These are phyloP conservation scores for Lignosus rhinocerotis DNA, from an alignment of 1,284 basidiomycete species.

Conservation along the genomic window DNA sequence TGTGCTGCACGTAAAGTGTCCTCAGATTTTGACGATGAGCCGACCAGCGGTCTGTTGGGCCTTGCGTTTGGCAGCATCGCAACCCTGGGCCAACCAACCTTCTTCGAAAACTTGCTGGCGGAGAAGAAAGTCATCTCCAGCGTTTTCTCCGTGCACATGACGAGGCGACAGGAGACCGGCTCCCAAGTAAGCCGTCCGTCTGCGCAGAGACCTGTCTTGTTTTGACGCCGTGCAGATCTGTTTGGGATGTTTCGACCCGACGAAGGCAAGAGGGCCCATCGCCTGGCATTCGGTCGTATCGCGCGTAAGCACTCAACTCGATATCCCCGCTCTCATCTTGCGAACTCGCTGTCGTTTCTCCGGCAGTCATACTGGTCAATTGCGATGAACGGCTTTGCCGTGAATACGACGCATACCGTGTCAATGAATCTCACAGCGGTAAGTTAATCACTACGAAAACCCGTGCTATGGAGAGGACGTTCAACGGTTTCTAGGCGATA, in stretches of 20 bases:
- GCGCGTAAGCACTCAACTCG: conserved; percentile 34
- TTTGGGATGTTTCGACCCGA: conserved; percentile 57
- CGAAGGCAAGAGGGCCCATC: conserved; percentile 46
- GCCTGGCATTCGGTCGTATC: conserved; percentile 55
- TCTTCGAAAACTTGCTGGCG: conserved; percentile 62
- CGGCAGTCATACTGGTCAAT: conserved; percentile 63
- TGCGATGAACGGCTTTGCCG: conserved; percentile 42
- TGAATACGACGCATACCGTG: conserved; percentile 30
- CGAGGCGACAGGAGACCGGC: conserved; percentile 44
- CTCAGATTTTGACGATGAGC: conserved; percentile 43
- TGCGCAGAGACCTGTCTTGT: not conserved
- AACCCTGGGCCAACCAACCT: conserved; percentile 45
- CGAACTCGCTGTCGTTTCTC: not conserved
- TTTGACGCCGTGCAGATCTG: conserved; percentile 42
- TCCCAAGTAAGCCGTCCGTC: conserved; percentile 44
- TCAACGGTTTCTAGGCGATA: conserved; percentile 45
- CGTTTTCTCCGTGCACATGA: conserved; percentile 59
- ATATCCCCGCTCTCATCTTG: not conserved
- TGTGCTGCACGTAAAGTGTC: conserved; percentile 46
- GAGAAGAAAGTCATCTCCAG: conserved; percentile 43
- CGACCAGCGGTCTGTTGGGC: conserved; percentile 57
- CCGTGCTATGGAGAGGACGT: not conserved
- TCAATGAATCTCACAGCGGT: conserved; percentile 40
- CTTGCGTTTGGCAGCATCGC: conserved; percentile 60
- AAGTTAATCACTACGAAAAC: conserved; percentile 8